Conservation (phyloP, 768 basidiomycete genomes). For the Podaxis carcinomalis region DNA sequence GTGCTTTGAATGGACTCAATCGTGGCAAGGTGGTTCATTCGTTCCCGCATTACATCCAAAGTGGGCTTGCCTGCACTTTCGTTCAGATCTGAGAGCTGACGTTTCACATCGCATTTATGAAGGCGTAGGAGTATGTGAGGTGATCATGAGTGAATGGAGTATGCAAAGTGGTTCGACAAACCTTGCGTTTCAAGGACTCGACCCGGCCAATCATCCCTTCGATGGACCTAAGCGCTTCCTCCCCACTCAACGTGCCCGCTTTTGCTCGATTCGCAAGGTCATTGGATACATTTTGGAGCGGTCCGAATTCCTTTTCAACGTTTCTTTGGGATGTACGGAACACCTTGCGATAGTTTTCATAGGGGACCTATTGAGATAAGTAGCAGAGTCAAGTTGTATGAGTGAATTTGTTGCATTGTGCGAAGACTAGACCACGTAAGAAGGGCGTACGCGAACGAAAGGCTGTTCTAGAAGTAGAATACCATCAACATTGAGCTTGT, state of each 20-base stretch:
- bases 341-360: constrained; percentile 85
- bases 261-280: constrained; percentile 54
- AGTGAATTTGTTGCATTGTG: background rate
- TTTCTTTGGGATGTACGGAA: constrained; percentile 79
- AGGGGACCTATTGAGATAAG: constrained; percentile 62
- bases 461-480: constrained; percentile 82
- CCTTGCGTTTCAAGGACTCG: constrained; percentile 87
- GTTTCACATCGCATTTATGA: constrained; percentile 1
- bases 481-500: constrained; percentile 68
- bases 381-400: background rate
- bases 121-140: constrained; percentile 3
- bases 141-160: constrained; percentile 13
- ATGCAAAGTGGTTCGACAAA: constrained; percentile 21
- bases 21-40: constrained; percentile 64
- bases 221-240: constrained; percentile 55
- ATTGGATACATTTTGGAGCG: constrained; percentile 49
- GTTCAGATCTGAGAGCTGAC: constrained; percentile 45
- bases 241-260: constrained; percentile 32
- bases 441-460: constrained; percentile 57
- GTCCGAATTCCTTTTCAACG: constrained; percentile 73
- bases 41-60: constrained; percentile 69
- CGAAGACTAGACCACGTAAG: background rate
- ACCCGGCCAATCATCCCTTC: constrained; percentile 76
- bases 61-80: constrained; percentile 52
- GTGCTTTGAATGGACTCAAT: constrained; percentile 54